Evolutionary conservation across 1,139 yeast species (phyloP).

Genomic region (Casaregolazyma suthepensis): DNA sequence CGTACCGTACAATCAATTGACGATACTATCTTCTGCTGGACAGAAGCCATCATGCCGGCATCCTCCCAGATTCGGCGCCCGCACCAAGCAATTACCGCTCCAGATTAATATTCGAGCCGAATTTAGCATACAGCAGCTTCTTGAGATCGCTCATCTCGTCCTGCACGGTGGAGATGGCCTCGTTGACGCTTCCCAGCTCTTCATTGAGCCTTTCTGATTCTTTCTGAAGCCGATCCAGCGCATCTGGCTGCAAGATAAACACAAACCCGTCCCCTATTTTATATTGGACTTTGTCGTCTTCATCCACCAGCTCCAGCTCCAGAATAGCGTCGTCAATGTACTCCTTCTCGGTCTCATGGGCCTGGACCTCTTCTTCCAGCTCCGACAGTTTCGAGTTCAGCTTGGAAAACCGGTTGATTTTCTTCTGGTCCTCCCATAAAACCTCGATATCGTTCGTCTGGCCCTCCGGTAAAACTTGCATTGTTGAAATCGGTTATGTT

Average conservation of each 20-base stretch:
- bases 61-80: too few relatives aligned
- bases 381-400: slow-evolving; percentile 65
- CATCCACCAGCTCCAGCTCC: slow-evolving; percentile 83
- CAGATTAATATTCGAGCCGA: slow-evolving; percentile 82
- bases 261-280: slow-evolving; percentile 76
- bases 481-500: not conserved
- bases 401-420: slow-evolving; percentile 82
- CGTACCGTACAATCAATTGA: too few relatives aligned
- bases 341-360: slow-evolving; percentile 66
- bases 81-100: slow-evolving; percentile 40
- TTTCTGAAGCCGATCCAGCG: slow-evolving; percentile 56
- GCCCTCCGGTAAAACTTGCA: slow-evolving; percentile 16
- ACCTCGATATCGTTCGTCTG: slow-evolving; percentile 63
- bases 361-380: slow-evolving; percentile 44
- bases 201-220: slow-evolving; percentile 50
- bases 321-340: slow-evolving; percentile 79
- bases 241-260: slow-evolving; percentile 57
- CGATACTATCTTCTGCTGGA: too few relatives aligned
- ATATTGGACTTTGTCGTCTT: slow-evolving; percentile 53
- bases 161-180: slow-evolving; percentile 46
- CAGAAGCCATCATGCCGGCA: too few relatives aligned
- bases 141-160: slow-evolving; percentile 56
- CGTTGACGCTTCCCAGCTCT: slow-evolving; percentile 44
- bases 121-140: slow-evolving; percentile 73
- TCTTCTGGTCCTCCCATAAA: slow-evolving; percentile 80